Evolutionary conservation across 495 filamentous ascomycete species (phyloP).

Genomic region (Podospora bellae-mahoneyi): DNA sequence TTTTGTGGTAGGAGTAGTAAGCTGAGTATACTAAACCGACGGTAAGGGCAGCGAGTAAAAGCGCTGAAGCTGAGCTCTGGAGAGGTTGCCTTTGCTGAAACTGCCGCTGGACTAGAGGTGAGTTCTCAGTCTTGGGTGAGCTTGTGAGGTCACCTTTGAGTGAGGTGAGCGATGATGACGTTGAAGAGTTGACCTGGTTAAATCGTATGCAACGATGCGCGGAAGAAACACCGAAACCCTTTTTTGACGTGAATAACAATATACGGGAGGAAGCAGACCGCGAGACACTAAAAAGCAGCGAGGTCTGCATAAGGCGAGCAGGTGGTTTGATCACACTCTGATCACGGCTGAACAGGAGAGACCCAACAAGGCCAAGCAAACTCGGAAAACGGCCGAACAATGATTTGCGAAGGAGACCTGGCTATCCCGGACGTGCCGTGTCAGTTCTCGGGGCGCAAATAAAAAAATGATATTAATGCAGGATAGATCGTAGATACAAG

Average conservation of each 20-base stretch:
- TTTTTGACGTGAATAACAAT: not conserved
- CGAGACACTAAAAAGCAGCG: not conserved
- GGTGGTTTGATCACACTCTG: not conserved
- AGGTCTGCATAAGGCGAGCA: not conserved
- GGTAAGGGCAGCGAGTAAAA: conserved; percentile 12
- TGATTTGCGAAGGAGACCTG: conserved; percentile 10
- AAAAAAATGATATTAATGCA: not conserved
- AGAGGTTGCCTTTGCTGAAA: not conserved
- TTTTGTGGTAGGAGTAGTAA: conserved; percentile 11
- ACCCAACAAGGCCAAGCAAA: conserved; percentile 6
- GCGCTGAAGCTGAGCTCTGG: conserved; percentile 2
- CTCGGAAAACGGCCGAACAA: conserved; percentile 17
- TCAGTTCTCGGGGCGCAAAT: conserved; percentile 14
- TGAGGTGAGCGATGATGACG: conserved; percentile 1
- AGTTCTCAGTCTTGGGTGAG: not conserved
- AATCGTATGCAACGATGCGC: not conserved
- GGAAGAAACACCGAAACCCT: not conserved
- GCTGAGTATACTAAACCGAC: conserved; percentile 12
- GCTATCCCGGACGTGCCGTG: conserved; percentile 28
- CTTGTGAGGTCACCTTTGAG: not conserved
- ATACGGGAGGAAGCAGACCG: not conserved
- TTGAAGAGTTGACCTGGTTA: not conserved
- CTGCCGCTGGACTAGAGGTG: not conserved
- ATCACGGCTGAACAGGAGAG: conserved; percentile 3
- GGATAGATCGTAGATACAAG: not conserved